phyloP scores from a whole-genome alignment of 179 eudicot genomes.

The Patellifolia procumbens region DNA sequence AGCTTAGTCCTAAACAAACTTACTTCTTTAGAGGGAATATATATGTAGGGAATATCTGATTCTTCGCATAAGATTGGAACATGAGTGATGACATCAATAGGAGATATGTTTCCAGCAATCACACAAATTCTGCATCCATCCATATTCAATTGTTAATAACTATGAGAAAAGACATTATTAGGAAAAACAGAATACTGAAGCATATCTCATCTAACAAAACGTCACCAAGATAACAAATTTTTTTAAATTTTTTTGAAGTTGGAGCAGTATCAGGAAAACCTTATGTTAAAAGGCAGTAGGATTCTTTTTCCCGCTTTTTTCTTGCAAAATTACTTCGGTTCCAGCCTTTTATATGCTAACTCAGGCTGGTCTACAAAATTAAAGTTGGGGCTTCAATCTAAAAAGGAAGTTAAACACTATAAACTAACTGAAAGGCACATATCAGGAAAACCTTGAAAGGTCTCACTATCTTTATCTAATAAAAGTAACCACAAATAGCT shows the following conservation, averaged over 20 bases:
- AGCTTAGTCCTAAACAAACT: conserved; percentile 27
- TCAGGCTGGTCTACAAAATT: not conserved
- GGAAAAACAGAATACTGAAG: not conserved
- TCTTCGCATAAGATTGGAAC: conserved; percentile 94
- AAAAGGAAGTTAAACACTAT: not conserved
- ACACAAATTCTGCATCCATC: conserved; percentile 72
- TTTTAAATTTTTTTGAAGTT: too few relatives aligned
- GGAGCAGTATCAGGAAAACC: too few relatives aligned
- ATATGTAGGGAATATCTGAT: conserved; percentile 77
- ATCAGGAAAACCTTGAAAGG: too few relatives aligned
- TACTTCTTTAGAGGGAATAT: conserved; percentile 89
- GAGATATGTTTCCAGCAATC: conserved; percentile 97
- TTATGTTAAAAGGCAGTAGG: not conserved
- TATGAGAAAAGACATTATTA: not conserved
- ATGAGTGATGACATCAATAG: conserved; percentile 95
- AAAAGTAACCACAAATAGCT: not conserved
- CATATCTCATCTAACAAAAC: not conserved
- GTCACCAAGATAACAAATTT: too few relatives aligned
- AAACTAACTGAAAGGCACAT: too few relatives aligned
- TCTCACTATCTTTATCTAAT: not conserved
- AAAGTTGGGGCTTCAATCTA: not conserved
- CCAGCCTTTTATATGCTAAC: not conserved
- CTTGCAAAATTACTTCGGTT: not conserved
- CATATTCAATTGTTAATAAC: not conserved
- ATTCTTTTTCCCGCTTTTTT: not conserved